Base-by-base conservation (phyloP, 1,139 yeast genomes). In the Lodderomyces pseudojiufengensis region DNA sequence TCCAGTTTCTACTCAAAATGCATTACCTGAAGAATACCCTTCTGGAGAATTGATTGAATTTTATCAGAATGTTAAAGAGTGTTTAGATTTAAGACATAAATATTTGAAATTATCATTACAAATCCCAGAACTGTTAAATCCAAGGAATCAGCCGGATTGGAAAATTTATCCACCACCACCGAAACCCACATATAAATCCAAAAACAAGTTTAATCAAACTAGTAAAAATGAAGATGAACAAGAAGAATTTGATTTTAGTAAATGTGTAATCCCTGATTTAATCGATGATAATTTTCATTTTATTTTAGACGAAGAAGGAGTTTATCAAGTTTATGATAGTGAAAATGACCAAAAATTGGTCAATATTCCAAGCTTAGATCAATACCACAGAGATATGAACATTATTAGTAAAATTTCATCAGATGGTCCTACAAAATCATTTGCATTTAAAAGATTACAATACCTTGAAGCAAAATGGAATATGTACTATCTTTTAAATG, bases 381-480 rank as follows among this genome's bases (percentile, higher is more conserved):
- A 92, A 31, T 94, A 83, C 59, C 92, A 86, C 58, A 62, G 76
- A 48, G 98, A 92, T 56, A 63, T 90, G 53, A 92, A 84, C 38
- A 76, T 70, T 38, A 76, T 92, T 45, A 75, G 77, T 21, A 63
- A 71, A 15, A 73, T 87, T 37, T 83, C 95, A 4, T 81, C 94
- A 3, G 97, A 90, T 57, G 99, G 98, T 0, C 98, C 98, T 3
- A 77, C 95, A n/a, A 94, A 94, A 59, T 85, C 96, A 9, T 94
- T 92, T 70, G 96, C 98, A 0, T 94, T 87, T 60, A 81, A 94
- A 56, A 76, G 98, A 51, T 66, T 94, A 48, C 95, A 90, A 61
- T 92, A 88, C 55, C 70, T 94, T 39, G 98, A 94, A 59, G 96
- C 97, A 20, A 86, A 90, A 56, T 94, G 97, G 97, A 87, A 92